Conservation (phyloP, 148 eudicot genomes). For the Pharnaceum exiguum region DNA sequence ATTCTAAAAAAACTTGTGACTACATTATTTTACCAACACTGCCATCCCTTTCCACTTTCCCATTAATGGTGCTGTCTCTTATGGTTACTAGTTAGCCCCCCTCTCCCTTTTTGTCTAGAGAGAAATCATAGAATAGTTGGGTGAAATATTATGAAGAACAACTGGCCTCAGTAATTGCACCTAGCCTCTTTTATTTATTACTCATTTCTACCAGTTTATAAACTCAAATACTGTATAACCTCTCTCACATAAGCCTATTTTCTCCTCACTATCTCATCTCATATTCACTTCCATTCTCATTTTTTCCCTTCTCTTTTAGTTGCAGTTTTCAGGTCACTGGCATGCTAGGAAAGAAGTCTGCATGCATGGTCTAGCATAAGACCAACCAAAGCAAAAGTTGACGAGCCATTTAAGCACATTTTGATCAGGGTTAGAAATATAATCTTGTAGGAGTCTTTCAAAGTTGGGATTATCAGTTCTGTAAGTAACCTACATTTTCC, state of each 20-base stretch:
- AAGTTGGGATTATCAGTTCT: not conserved
- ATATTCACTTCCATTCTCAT: not conserved
- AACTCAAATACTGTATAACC: slow-evolving; percentile 4
- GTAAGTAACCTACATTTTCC: slow-evolving; percentile 18
- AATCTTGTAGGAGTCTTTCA: not conserved
- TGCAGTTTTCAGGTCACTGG: slow-evolving; percentile 8
- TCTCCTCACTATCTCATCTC: not conserved
- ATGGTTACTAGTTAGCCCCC: slow-evolving; percentile 23
- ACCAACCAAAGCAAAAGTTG: not conserved
- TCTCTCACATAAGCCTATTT: not conserved
- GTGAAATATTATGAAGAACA: slow-evolving; percentile 43
- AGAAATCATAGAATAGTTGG: slow-evolving; percentile 26
- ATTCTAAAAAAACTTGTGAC: not conserved
- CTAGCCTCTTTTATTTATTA: slow-evolving; percentile 9
- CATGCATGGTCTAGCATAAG: no score
- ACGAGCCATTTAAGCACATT: not conserved
- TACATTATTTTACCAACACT: slow-evolving; percentile 5
- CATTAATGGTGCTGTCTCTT: slow-evolving; percentile 13
- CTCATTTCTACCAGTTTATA: slow-evolving; percentile 12
- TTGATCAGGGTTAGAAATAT: not conserved
- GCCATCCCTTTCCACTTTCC: not conserved
- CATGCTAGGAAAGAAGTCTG: slow-evolving; percentile 8
- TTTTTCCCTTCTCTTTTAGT: not conserved
- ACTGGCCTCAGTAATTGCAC: slow-evolving; percentile 65
- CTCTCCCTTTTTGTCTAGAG: slow-evolving; percentile 9